Evolutionary conservation across 495 filamentous ascomycete genomes (phyloP).

Genomic region (Collariella sp.): DNA sequence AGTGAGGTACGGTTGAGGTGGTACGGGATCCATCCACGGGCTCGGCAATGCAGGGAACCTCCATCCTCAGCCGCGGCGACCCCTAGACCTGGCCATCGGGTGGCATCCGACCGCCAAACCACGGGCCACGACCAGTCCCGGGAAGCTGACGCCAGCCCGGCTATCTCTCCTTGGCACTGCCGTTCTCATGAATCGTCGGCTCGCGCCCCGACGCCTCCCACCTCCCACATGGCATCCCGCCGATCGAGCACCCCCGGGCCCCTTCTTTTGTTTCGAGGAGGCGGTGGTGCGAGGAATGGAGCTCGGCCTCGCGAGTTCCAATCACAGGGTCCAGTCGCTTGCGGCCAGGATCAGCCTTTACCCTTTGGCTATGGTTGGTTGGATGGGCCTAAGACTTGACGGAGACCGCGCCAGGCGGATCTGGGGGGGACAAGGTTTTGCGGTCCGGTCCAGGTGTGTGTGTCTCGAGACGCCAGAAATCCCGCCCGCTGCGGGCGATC

Average conservation of each 20-base stretch:
- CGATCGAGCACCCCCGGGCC: neutral
- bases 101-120: neutral
- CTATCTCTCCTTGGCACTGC: neutral
- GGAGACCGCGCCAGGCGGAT: neutral
- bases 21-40: neutral
- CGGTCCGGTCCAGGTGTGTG: no score
- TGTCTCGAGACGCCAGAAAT: neutral
- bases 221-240: neutral
- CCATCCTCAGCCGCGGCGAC: slow-evolving; percentile 6
- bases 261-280: neutral
- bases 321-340: neutral
- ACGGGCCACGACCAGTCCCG: neutral
- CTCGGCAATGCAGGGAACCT: neutral
- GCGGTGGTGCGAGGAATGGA: neutral
- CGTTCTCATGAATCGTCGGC: neutral
- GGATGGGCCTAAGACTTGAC: neutral
- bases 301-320: neutral
- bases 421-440: slow-evolving; percentile 10
- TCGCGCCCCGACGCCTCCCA: neutral
- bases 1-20: no score
- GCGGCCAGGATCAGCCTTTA: slow-evolving; percentile 3
- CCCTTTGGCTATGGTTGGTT: neutral
- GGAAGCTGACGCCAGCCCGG: neutral
- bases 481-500: neutral
- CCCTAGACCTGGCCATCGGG: neutral